Conservation (phyloP, 164 flowering plant species). For the Warburgia ugandensis region DNA sequence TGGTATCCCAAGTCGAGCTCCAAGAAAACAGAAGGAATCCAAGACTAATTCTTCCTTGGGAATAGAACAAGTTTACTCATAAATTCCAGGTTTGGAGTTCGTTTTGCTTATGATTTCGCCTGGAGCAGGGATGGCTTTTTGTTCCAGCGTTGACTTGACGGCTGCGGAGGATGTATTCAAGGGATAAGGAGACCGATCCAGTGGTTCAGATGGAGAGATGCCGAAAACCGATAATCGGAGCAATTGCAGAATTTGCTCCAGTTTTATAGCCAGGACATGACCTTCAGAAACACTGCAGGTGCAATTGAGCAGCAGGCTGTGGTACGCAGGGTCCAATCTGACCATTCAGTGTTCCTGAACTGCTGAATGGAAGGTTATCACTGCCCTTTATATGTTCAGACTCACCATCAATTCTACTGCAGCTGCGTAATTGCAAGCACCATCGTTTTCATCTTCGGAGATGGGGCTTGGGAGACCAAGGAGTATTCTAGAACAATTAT, state of each 20-base stretch:
- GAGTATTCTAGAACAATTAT: slow-evolving; percentile 18
- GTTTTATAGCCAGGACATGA: slow-evolving; percentile 2
- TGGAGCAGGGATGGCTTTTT: slow-evolving; percentile 79
- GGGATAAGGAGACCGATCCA: slow-evolving; percentile 64
- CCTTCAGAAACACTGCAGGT: slow-evolving; percentile 8
- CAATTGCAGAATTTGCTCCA: slow-evolving; percentile 71
- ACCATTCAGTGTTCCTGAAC: slow-evolving; percentile 2
- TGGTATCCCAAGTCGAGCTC: slow-evolving; percentile 55
- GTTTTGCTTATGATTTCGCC: too few species aligned
- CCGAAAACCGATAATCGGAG: slow-evolving; percentile 79
- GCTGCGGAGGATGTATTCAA: slow-evolving; percentile 90
- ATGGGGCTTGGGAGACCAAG: slow-evolving; percentile 28
- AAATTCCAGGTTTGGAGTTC: background rate
- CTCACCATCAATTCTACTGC: slow-evolving; percentile 7
- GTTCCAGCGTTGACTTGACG: slow-evolving; percentile 85
- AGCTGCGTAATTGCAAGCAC: slow-evolving; percentile 8
- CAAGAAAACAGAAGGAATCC: slow-evolving; percentile 58
- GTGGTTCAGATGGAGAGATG: slow-evolving; percentile 84
- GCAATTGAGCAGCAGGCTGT: slow-evolving; percentile 3
- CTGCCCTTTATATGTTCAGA: background rate
- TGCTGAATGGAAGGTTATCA: slow-evolving; percentile 7
- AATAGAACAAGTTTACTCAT: background rate
- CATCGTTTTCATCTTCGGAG: slow-evolving; percentile 8
- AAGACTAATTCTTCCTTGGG: slow-evolving; percentile 37
- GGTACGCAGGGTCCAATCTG: slow-evolving; percentile 4